These are phyloP conservation scores for Kwoniella pini DNA, from an alignment of 768 basidiomycete species.

Conservation along the genomic window DNA sequence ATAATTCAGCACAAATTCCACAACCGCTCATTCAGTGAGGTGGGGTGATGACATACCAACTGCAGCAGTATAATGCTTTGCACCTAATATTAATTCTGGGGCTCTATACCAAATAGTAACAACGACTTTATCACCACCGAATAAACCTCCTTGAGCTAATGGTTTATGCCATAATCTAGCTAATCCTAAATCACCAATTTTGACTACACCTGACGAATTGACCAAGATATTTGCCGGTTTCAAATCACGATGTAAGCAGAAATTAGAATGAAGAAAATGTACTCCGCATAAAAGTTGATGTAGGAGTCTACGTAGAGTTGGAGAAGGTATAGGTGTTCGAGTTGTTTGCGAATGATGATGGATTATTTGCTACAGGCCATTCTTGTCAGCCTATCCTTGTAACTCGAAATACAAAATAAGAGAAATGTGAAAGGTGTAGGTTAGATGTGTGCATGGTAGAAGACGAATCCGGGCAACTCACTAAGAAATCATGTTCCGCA, in stretches of 20 bases:
- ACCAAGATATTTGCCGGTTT: conserved; percentile 99
- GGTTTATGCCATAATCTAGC: conserved; percentile 89
- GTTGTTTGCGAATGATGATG: conserved; percentile 94
- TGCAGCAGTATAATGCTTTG: conserved; percentile 95
- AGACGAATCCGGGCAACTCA: conserved; percentile 55
- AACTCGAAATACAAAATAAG: no score
- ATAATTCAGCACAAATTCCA: no score
- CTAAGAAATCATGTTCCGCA: conserved; percentile 97
- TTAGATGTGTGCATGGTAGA: neutral
- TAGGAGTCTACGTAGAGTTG: conserved; percentile 87
- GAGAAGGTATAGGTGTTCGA: conserved; percentile 69
- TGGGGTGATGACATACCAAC: conserved; percentile 59
- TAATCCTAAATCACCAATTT: conserved; percentile 97
- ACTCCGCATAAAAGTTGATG: conserved; percentile 94
- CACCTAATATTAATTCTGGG: conserved; percentile 91
- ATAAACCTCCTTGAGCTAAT: conserved; percentile 71
- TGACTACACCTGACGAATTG: conserved; percentile 80
- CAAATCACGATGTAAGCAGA: conserved; percentile 94
- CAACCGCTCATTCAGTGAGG: no score
- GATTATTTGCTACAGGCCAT: conserved; percentile 99
- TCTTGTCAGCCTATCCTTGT: no score
- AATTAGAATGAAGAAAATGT: conserved; percentile 88
- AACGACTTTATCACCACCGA: conserved; percentile 94
- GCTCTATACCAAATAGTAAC: conserved; percentile 99
- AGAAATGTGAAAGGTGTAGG: no score